Conservation (phyloP, 176 grass and related monocot species). For the Ananas comosus region DNA sequence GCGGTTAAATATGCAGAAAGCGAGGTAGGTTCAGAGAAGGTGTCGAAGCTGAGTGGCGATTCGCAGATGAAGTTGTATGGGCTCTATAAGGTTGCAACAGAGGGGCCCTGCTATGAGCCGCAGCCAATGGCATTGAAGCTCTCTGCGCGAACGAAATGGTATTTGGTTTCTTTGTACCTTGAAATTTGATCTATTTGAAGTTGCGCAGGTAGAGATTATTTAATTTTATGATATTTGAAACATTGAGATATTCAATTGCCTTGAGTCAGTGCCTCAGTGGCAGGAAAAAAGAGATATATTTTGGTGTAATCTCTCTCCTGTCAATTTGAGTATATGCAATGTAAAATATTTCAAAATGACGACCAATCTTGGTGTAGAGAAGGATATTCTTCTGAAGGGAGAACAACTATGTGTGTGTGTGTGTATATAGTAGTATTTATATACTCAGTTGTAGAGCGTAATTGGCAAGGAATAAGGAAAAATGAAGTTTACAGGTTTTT, state of each 20-base stretch:
- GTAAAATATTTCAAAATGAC: not conserved
- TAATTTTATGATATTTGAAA: not conserved
- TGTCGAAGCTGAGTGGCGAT: slow-evolving; percentile 17
- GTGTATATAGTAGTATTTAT: not conserved
- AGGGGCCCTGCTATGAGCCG: slow-evolving; percentile 35
- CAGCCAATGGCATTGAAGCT: slow-evolving; percentile 38
- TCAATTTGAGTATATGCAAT: not conserved
- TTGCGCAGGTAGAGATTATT: no score
- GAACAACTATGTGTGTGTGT: not conserved
- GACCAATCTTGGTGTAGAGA: not conserved
- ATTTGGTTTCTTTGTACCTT: not conserved
- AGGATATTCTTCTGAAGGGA: not conserved
- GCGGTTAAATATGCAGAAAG: slow-evolving; percentile 21
- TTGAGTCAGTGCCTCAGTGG: no score
- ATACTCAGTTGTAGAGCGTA: not conserved
- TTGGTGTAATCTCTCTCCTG: not conserved
- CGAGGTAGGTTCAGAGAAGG: slow-evolving; percentile 30
- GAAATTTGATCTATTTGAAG: not conserved
- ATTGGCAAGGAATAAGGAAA: not conserved
- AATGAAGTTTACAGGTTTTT: not conserved
- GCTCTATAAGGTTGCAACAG: slow-evolving; percentile 32
- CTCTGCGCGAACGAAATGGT: slow-evolving; percentile 40
- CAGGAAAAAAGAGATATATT: no score
- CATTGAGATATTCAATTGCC: not conserved
- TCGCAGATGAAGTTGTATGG: slow-evolving; percentile 27